Evolutionary conservation across 129 eudicot genomes (phyloP), one percentile per base, ranked within the genome.

Genomic region (Escallonia rubra): DNA sequence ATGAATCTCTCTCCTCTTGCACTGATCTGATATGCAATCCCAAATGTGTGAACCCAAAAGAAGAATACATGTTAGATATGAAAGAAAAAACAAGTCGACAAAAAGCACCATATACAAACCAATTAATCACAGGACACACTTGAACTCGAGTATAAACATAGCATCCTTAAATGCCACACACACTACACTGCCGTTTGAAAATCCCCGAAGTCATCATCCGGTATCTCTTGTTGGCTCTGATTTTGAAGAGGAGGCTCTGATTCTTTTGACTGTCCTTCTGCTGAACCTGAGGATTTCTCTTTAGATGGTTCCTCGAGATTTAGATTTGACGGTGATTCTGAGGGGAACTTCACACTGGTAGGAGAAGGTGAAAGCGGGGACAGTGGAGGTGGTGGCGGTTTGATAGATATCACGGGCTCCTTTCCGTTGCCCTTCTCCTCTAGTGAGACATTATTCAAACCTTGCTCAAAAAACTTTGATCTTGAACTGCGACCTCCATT

Each of bases 141-240:
- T 49, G 15, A 68, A 73, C 63, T 57, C 14, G 63, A 62, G 42
- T 69, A 66, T 38, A 64, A 78, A 74, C 60, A 81, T 44, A 53
- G 3, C 58, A 68, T 63, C 42, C 49, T 64, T 23, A 13, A 57
- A 38, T 53, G 15, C 47, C 59, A 72, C 5, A n/a, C n/a, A n/a
- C n/a, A 46, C 73, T 69, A 86, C 41, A 82, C 81, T 40, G 99
- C 99, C 53, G 89, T 91, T 76, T 94, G 99, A 87, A 94, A 91
- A 81, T 91, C 97, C 11, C 97, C 97, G 76, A 91, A 91, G 71
- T 91, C 97, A 43, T 91, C 96, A 63, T 90, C 95, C 3, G 84
- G 95, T 51, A 76, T 23, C 51, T 87, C 93, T 68, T 75, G 86
- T 46, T 65, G 68, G 63, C 39, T 71, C 71, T 62, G 80, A 40